Conservation (phyloP, 2,329 filamentous ascomycete genomes). For the Aureobasidium sp. region DNA sequence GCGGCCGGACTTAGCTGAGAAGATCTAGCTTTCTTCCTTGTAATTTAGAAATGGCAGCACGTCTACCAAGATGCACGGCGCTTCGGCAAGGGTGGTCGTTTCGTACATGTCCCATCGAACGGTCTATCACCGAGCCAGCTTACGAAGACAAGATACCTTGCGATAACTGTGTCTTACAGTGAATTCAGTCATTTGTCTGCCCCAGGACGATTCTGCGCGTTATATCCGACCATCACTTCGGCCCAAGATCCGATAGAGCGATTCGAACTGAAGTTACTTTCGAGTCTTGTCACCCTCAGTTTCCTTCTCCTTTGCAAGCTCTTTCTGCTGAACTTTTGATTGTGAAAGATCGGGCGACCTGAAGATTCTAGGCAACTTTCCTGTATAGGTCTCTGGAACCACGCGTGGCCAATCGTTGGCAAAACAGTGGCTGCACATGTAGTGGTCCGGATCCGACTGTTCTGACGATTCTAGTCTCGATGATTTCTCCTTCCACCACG, state of each 20-base stretch:
- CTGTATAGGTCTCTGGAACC: neutral
- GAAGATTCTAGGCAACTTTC: neutral
- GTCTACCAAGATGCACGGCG: neutral
- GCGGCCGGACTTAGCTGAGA: neutral
- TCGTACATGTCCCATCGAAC: no score
- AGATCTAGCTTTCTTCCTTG: neutral
- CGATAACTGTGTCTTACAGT: neutral
- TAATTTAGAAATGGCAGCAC: no score
- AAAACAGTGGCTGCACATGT: slow-evolving; percentile 3
- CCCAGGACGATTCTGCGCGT: neutral
- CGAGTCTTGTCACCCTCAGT: neutral
- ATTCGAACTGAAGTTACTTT: neutral
- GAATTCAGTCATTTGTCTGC: neutral
- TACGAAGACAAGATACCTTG: neutral
- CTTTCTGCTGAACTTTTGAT: neutral
- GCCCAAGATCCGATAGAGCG: neutral
- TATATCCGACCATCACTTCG: neutral
- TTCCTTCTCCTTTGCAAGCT: neutral
- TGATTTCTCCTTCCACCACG: neutral
- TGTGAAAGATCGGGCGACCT: neutral
- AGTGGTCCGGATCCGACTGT: neutral
- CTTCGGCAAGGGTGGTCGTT: no score
- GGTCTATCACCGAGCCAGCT: no score
- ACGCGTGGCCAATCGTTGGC: slow-evolving; percentile 4
- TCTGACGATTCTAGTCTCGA: no score